These are phyloP conservation scores for Lichtheimia ramosa DNA, from an alignment of 371 early-diverging fungal genomes.

Conservation along the genomic window DNA sequence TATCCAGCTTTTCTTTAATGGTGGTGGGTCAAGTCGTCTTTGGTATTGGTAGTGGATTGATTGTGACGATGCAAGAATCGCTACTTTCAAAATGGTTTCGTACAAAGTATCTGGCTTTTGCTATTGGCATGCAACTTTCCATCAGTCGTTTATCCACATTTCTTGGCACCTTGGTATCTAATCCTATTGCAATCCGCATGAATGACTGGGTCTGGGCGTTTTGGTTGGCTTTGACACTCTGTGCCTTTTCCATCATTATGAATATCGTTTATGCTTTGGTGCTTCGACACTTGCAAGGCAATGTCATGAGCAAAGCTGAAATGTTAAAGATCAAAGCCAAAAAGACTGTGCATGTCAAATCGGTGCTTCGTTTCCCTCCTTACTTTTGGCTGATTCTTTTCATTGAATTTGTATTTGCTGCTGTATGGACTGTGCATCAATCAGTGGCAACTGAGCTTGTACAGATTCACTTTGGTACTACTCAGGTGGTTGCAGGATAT, in stretches of 20 bases:
- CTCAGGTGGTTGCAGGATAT: conserved; percentile 47
- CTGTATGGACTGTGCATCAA: conserved; percentile 59
- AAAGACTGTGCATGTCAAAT: conserved; percentile 39
- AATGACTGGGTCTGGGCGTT: conserved; percentile 54
- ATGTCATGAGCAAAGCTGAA: conserved; percentile 23
- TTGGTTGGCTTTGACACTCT: conserved; percentile 52
- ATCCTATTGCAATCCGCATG: conserved; percentile 38
- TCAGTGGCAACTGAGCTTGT: conserved; percentile 50
- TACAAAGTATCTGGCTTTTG: conserved; percentile 32
- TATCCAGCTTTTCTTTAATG: conserved; percentile 38
- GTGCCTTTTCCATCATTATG: conserved; percentile 44
- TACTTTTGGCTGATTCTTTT: conserved; percentile 53
- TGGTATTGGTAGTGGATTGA: conserved; percentile 55
- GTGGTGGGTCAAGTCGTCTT: conserved; percentile 53
- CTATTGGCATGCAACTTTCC: conserved; percentile 53
- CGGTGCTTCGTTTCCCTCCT: conserved; percentile 45
- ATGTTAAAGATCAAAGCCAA: conserved; percentile 26
- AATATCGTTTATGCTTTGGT: conserved; percentile 48
- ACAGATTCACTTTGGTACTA: conserved; percentile 38
- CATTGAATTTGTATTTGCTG: conserved; percentile 31
- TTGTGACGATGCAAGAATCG: conserved; percentile 62
- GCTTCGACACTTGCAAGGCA: conserved; percentile 36
- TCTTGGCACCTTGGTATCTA: conserved; percentile 48
- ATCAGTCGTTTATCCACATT: conserved; percentile 52
- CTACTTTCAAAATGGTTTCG: conserved; percentile 61